A percentile compares a stretch with the other conserved stretches of the same genome.
Evolutionary conservation across 768 basidiomycete species (phyloP).

Genomic region (Russula abietina): DNA sequence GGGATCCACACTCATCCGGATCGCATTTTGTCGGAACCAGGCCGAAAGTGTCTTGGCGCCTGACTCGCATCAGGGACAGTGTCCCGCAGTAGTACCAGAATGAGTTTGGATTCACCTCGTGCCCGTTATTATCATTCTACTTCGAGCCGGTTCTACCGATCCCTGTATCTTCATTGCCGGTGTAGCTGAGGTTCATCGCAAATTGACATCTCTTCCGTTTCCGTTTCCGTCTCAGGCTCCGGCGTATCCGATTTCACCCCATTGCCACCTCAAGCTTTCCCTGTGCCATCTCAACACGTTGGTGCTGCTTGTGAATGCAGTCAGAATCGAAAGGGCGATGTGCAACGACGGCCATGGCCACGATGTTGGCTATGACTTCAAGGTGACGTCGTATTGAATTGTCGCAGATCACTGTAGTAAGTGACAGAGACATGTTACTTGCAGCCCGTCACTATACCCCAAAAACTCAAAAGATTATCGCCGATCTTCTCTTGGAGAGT

Average conservation of each 20-base stretch:
- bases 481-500: neutral
- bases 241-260: neutral
- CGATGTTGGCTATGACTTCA: neutral
- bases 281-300: neutral
- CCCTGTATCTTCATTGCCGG: slow-evolving; percentile 1
- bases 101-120: slow-evolving; percentile 11
- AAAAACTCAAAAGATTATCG: slow-evolving; percentile 16
- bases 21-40: neutral
- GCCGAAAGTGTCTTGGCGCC: neutral
- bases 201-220: neutral
- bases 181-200: slow-evolving; percentile 7
- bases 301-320: neutral
- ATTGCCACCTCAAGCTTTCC: neutral
- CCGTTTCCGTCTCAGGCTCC: neutral
- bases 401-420: neutral
- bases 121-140: neutral
- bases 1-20: neutral
- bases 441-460: slow-evolving; percentile 1
- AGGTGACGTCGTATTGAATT: neutral
- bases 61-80: neutral
- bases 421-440: neutral
- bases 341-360: neutral
- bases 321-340: neutral
- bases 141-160: neutral
- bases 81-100: slow-evolving; percentile 1